A percentile compares a stretch with the other conserved stretches of the same genome.
phyloP scores from a whole-genome alignment of 2,329 filamentous ascomycete species.

The Volutella citrinella region DNA sequence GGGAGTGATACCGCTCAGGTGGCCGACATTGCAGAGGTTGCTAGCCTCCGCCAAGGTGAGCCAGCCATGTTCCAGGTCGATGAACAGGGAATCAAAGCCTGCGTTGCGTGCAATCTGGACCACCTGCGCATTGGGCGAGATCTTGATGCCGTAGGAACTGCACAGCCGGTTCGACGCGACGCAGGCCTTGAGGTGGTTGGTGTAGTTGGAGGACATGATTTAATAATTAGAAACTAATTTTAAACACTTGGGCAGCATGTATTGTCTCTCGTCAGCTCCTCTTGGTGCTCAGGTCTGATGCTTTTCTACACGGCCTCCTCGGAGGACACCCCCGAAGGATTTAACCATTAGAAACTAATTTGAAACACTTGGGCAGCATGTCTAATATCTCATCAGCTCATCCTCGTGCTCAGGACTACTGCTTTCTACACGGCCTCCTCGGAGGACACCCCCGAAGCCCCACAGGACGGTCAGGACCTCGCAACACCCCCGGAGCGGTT shows the following conservation, averaged over 20 bases:
- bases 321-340: constrained; percentile 1
- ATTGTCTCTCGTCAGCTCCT: too few relatives aligned
- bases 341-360: neutral
- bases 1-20: constrained; percentile 26
- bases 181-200: constrained; percentile 6
- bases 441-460: too few relatives aligned
- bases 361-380: neutral
- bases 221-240: neutral
- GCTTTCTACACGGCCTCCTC: too few relatives aligned
- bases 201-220: constrained; percentile 3
- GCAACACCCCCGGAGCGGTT: too few relatives aligned
- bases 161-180: constrained; percentile 7
- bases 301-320: neutral
- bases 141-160: constrained; percentile 28
- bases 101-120: constrained; percentile 30
- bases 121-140: constrained; percentile 25
- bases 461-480: too few relatives aligned
- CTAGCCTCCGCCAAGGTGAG: constrained; percentile 29
- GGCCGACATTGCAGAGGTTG: constrained; percentile 25
- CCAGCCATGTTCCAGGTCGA: constrained; percentile 36
- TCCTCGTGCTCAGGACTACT: constrained; percentile 1
- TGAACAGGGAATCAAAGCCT: constrained; percentile 35
- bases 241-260: too few relatives aligned
- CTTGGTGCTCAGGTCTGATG: neutral
- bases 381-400: neutral